These are phyloP conservation scores for Termitomyces eurrhizus DNA, from an alignment of 768 basidiomycete genomes.

Conservation along the genomic window DNA sequence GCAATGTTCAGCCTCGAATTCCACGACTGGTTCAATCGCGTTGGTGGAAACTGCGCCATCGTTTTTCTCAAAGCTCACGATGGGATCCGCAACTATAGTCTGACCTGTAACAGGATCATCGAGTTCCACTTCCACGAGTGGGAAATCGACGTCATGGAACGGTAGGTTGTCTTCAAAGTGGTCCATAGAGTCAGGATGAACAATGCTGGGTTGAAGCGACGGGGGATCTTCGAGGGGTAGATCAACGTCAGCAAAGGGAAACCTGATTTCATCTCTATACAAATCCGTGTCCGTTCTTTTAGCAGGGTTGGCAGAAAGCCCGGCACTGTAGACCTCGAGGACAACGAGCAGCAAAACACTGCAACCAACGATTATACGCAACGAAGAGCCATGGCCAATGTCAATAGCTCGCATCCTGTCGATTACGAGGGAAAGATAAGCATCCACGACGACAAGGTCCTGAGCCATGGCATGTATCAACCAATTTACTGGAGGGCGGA, in stretches of 20 bases:
- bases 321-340: neutral
- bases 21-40: neutral
- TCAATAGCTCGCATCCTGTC: neutral
- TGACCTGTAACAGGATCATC: neutral
- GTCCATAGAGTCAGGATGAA: neutral
- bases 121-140: neutral
- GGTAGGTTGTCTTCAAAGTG: neutral
- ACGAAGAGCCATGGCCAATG: neutral
- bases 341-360: neutral
- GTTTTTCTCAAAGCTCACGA: too few relatives aligned
- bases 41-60: neutral
- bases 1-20: neutral
- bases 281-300: neutral
- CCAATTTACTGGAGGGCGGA: neutral
- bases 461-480: neutral
- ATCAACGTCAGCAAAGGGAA: slow-evolving; percentile 2
- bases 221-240: neutral
- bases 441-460: neutral
- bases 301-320: neutral
- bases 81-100: neutral
- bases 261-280: neutral
- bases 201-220: neutral
- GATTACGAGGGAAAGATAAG: neutral
- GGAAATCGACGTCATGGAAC: neutral
- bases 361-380: neutral